phyloP scores from a whole-genome alignment of 495 filamentous ascomycete genomes.

The Annulohypoxylon maeteangense region DNA sequence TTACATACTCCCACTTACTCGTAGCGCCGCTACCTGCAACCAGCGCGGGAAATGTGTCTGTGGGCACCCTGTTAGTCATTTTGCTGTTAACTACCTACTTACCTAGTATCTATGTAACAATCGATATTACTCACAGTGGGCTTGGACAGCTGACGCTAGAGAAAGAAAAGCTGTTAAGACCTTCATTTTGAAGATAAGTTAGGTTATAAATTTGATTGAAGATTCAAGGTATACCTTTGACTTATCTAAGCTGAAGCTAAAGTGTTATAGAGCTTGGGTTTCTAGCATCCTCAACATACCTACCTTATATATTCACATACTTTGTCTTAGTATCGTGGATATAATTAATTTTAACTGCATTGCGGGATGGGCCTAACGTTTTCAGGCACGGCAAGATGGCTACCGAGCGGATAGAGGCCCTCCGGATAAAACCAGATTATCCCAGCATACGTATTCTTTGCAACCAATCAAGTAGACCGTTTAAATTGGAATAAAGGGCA shows the following conservation, averaged over 20 bases:
- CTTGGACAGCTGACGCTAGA: constrained; percentile 41
- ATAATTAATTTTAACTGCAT: too few species aligned
- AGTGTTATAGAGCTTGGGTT: not conserved
- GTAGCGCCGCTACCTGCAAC: constrained; percentile 41
- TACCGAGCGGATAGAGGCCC: constrained; percentile 42
- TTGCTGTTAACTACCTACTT: too few species aligned
- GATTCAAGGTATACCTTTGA: not conserved
- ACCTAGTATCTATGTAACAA: not conserved
- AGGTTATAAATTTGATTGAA: not conserved
- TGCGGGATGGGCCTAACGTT: too few species aligned
- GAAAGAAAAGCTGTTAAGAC: constrained; percentile 35
- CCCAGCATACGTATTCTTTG: constrained; percentile 5
- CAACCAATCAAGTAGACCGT: constrained; percentile 16
- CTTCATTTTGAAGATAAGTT: constrained; percentile 38
- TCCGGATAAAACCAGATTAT: constrained; percentile 29
- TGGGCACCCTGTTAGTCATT: constrained; percentile 11
- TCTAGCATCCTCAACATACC: constrained; percentile 1
- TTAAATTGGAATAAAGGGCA: constrained; percentile 13
- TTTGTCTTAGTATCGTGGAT: not conserved
- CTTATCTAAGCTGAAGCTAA: not conserved
- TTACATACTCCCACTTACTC: constrained; percentile 50
- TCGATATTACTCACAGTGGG: constrained; percentile 40
- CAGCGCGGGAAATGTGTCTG: constrained; percentile 49
- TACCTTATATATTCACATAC: not conserved
- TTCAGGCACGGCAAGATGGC: constrained; percentile 36